Base-by-base conservation (phyloP, 352 stramenopile genomes). In the Phytophthora nicotianae region DNA sequence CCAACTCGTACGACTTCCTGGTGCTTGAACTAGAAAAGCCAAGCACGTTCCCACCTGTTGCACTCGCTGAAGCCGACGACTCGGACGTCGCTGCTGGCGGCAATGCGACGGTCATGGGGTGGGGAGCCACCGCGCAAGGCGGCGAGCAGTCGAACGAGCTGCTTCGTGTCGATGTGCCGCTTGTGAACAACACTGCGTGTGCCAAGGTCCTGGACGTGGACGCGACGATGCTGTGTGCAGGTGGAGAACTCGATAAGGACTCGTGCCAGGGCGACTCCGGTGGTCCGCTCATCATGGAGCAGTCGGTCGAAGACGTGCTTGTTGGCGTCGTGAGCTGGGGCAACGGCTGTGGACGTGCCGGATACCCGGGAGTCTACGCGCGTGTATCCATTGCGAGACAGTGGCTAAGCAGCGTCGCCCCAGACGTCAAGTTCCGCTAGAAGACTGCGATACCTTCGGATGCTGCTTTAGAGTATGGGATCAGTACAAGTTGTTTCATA, bases 241-340 rank as follows among this genome's bases (percentile, higher is more conserved):
- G 83, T 0, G 76, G 79, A 19, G 29, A 68, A 20, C 33, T 55
- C 20, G 69, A 75, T 47, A 73, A 72, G 52, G 76, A 91, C 59
- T 83, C 78, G 50, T 92, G 83, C 62, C 71, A 89, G 45, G 79
- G 79, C 10, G 80, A 91, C 5, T 59, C 43, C 1, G 53, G 53
- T 19, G 53, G 53, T 13, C 52, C 52, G 9, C 47, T 68, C 11
- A 62, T 68, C 19, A 35, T 77, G 29, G 71, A 72, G 27, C 24
- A 71, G 14, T 43, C 71, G n/a, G 33, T 29, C 4, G 57, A 64
- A 19, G 74, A 86, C 20, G 46, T 79, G 0, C 65, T 89, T 0
- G 50, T 88, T 5, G 83, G 80, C 5, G 63, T 89, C 17, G 74
- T 86, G 29, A 89, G 70, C 60, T 91, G 81, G 74, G 80, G 80